These are phyloP conservation scores for Litsea cubeba DNA, from an alignment of 164 flowering plant genomes.

Conservation along the genomic window DNA sequence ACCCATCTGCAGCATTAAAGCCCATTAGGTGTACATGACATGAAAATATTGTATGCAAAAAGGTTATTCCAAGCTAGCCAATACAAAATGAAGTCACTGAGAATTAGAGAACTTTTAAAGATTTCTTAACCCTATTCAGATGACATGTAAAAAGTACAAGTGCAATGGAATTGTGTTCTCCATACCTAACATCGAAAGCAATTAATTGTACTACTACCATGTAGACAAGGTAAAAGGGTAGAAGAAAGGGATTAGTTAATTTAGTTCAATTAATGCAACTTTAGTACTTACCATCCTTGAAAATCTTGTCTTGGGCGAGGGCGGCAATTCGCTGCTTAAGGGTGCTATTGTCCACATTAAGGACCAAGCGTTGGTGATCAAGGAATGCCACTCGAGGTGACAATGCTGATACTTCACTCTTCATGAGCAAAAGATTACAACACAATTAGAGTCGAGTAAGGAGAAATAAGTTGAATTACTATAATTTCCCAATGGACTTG, in stretches of 20 bases:
- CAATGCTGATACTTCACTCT: constrained; percentile 69
- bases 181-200: too few relatives aligned
- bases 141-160: too few relatives aligned
- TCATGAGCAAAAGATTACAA: neutral
- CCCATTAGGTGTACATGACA: too few relatives aligned
- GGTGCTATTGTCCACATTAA: constrained; percentile 68
- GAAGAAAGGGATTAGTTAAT: neutral
- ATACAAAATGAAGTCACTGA: neutral
- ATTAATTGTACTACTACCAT: neutral
- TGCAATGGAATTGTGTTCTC: too few relatives aligned
- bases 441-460: neutral
- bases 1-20: too few relatives aligned
- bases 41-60: too few relatives aligned
- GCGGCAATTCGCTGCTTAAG: constrained; percentile 80
- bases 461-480: neutral
- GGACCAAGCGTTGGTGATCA: constrained; percentile 71
- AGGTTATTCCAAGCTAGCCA: neutral
- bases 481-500: neutral
- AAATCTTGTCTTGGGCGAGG: constrained; percentile 70
- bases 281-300: constrained; percentile 63
- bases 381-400: constrained; percentile 72
- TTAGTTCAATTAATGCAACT: neutral
- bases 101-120: neutral
- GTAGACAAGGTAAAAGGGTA: neutral
- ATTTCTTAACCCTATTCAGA: neutral